Percentiles rank a stretch among this genome's conserved stretches.
Conservation (phyloP, 805 yeast genomes). For the Priceomyces melissophilus region DNA sequence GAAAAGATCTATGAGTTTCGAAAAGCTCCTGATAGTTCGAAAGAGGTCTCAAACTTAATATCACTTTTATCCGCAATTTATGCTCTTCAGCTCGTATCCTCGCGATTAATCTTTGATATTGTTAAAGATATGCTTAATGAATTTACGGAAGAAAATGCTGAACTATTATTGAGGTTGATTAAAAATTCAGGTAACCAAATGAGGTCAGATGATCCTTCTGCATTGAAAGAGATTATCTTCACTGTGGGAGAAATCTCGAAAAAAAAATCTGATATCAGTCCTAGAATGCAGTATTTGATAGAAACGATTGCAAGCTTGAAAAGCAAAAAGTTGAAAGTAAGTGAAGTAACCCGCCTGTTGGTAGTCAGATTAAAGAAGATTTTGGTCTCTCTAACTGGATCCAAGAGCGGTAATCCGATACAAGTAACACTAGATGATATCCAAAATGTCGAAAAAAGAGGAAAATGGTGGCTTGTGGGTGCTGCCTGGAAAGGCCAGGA, state of each 20-base stretch:
- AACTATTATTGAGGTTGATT: slow-evolving; percentile 66
- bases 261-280: slow-evolving; percentile 28
- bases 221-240: slow-evolving; percentile 74
- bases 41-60: slow-evolving; percentile 62
- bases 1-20: slow-evolving; percentile 56
- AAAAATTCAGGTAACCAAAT: slow-evolving; percentile 78
- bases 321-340: slow-evolving; percentile 70
- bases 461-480: slow-evolving; percentile 99
- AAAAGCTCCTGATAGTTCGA: slow-evolving; percentile 26
- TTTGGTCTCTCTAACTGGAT: slow-evolving; percentile 49
- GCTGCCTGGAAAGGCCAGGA: slow-evolving; percentile 89
- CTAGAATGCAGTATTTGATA: slow-evolving; percentile 77
- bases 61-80: slow-evolving; percentile 75
- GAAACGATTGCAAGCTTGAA: slow-evolving; percentile 85
- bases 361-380: slow-evolving; percentile 60
- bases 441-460: slow-evolving; percentile 67
- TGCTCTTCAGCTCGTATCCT: slow-evolving; percentile 70
- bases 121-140: slow-evolving; percentile 52
- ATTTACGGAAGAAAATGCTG: slow-evolving; percentile 71
- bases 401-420: slow-evolving; percentile 63
- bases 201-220: slow-evolving; percentile 84
- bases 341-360: slow-evolving; percentile 52
- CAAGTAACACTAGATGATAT: slow-evolving; percentile 85
- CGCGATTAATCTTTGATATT: slow-evolving; percentile 74
- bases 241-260: slow-evolving; percentile 49